Percentiles rank a stretch among this genome's conserved stretches.
Conservation (phyloP, 345 rosid genomes). For the Eutrema japonicum region DNA sequence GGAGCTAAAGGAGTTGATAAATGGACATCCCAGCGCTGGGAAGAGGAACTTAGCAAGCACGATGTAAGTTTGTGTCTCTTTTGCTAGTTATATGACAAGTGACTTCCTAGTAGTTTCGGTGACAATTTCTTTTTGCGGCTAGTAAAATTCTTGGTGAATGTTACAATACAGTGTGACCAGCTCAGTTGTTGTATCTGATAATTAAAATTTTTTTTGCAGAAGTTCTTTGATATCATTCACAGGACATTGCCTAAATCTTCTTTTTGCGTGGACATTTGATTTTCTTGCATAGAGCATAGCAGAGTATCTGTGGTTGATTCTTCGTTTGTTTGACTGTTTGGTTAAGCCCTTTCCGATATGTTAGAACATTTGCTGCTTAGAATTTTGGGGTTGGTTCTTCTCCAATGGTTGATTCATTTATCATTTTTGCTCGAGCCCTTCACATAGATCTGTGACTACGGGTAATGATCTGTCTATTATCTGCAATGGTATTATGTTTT, state of each 20-base stretch:
- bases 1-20: conserved; percentile 81
- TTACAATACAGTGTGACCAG: conserved; percentile 4
- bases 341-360: not conserved
- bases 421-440: not conserved
- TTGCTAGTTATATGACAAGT: not conserved
- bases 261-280: not conserved
- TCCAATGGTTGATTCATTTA: conserved; percentile 4
- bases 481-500: conserved; percentile 15
- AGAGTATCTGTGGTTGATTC: conserved; percentile 5
- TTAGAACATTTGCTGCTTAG: conserved; percentile 14
- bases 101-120: not conserved
- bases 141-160: not conserved
- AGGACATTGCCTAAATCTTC: not conserved
- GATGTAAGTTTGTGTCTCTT: conserved; percentile 57
- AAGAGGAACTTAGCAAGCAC: conserved; percentile 62
- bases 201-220: not conserved
- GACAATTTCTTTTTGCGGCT: not conserved
- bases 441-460: conserved; percentile 6
- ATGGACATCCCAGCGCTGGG: conserved; percentile 67
- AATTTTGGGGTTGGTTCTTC: conserved; percentile 7
- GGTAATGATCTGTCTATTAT: conserved; percentile 2
- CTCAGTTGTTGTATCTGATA: conserved; percentile 5
- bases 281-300: conserved; percentile 1
- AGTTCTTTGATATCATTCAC: not conserved
- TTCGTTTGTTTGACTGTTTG: conserved; percentile 7